Evolutionary conservation across 2,329 filamentous ascomycete genomes (phyloP).

Genomic region (Coniochaeta hoffmannii): DNA sequence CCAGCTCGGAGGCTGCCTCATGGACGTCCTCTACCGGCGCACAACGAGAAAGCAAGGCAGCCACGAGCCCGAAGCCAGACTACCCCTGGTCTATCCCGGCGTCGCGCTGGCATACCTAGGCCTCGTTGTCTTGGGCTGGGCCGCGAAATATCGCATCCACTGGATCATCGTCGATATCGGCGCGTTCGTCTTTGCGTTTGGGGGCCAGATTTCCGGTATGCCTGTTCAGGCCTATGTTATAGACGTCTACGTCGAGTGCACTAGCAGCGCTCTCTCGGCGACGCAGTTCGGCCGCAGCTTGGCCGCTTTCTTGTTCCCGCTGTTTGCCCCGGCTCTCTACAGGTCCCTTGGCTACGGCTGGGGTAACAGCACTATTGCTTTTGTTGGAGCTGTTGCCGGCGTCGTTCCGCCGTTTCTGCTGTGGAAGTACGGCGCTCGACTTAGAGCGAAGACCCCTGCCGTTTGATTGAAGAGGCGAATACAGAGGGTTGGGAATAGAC

Average conservation of each 20-base stretch:
- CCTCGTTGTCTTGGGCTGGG: conserved; percentile 36
- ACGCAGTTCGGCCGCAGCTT: conserved; percentile 36
- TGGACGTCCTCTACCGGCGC: conserved; percentile 29
- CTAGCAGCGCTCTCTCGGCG: conserved; percentile 38
- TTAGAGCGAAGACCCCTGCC: not conserved
- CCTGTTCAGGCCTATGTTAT: conserved; percentile 31
- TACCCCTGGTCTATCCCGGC: conserved; percentile 35
- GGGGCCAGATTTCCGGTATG: conserved; percentile 23
- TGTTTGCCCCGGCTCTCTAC: conserved; percentile 38
- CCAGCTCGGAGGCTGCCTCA: conserved; percentile 34
- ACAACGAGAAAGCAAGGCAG: not conserved
- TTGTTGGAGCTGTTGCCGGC: not conserved
- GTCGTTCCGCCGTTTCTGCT: not conserved
- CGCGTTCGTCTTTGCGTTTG: conserved; percentile 23
- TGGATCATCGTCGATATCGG: conserved; percentile 32
- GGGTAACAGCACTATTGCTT: conserved; percentile 6
- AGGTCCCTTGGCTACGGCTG: conserved; percentile 27
- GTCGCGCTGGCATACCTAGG: conserved; percentile 33
- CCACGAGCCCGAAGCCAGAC: not conserved
- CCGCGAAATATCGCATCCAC: conserved; percentile 24
- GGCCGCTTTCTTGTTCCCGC: conserved; percentile 39
- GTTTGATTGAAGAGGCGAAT: not conserved
- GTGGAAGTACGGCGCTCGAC: not conserved
- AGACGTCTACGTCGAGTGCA: conserved; percentile 37
- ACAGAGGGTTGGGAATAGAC: not conserved